Base-by-base conservation (phyloP, 495 filamentous ascomycete genomes). In the Amphirosellinia nigrospora region DNA sequence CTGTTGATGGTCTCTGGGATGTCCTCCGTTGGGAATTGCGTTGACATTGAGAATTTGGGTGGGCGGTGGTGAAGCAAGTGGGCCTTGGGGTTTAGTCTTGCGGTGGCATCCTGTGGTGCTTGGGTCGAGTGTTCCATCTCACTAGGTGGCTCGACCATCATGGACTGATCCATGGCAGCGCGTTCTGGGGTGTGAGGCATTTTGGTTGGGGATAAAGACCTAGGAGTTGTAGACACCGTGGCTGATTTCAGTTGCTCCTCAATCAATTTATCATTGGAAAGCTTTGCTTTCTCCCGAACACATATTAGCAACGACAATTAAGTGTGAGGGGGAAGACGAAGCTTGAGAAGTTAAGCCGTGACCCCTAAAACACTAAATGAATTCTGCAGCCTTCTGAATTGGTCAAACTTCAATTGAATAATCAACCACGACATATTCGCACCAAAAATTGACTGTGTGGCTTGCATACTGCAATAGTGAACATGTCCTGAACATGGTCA, bases 1-100 rank as follows among this genome's bases (percentile, higher is more conserved):
- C 39, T 70, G 74, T 5, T 76, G 72, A 30, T 69, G 16, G 46
- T 60, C 59, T 53, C 72, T 73, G 36, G 68, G 19, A 4, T 62
- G 15, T 21, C 32, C 16, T 9, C 50, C 32, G 19, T 72, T 73
- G 28, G 75, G 71, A 43, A 81, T 81, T 70, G 83, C 86, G 41
- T 81, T 82, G 36, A 72, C 66, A 45, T 81, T 84, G 58, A 79
- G 70, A 13, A 73, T 78, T 68, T 82, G 64, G 7, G 76, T 72
- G 61, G 77, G 71, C 13, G 70, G 69, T 16, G 77, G 75, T 26
- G 78, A 79, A 53, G 78, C 77, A 16, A 66, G 38, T 56, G 68
- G 79, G 2, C 73, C 48, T 65, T 87, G 85, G 1, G 56, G 66
- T 73, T 60, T 9, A 75, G 62, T 38, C 55, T 74, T 13, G 72